Evolutionary conservation across 495 filamentous ascomycete genomes (phyloP).

Genomic region (Aspergillus asperescens): DNA sequence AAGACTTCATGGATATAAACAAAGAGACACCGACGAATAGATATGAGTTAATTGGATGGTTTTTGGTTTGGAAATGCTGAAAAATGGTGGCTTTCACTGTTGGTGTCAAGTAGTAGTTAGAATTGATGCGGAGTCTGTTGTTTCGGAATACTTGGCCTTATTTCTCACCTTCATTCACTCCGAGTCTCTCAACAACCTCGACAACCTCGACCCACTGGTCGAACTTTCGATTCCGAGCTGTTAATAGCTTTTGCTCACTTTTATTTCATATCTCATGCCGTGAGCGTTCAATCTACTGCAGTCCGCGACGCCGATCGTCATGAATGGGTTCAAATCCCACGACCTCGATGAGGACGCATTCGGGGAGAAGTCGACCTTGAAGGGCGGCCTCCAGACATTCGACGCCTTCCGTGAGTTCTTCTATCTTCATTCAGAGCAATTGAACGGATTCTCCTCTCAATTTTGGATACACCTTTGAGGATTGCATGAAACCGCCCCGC

Average conservation of each 20-base stretch:
- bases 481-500: too few relatives aligned
- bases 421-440: not conserved
- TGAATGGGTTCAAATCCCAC: conserved; percentile 69
- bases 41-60: not conserved
- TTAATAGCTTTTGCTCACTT: conserved; percentile 7
- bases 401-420: conserved; percentile 87
- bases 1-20: conserved; percentile 6
- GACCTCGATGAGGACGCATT: conserved; percentile 73
- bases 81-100: not conserved
- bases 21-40: conserved; percentile 4
- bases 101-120: not conserved
- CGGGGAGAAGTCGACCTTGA: conserved; percentile 60
- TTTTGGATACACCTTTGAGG: conserved; percentile 5
- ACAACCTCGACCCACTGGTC: conserved; percentile 3
- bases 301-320: conserved; percentile 30
- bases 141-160: conserved; percentile 39
- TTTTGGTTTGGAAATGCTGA: not conserved
- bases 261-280: conserved; percentile 22
- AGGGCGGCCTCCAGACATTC: conserved; percentile 69
- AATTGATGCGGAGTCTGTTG: conserved; percentile 1
- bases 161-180: conserved; percentile 22
- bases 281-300: conserved; percentile 8
- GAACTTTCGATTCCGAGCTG: not conserved
- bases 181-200: not conserved
- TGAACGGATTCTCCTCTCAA: not conserved